Conservation (phyloP, 331 rosid genomes). For the Malus hybrid region DNA sequence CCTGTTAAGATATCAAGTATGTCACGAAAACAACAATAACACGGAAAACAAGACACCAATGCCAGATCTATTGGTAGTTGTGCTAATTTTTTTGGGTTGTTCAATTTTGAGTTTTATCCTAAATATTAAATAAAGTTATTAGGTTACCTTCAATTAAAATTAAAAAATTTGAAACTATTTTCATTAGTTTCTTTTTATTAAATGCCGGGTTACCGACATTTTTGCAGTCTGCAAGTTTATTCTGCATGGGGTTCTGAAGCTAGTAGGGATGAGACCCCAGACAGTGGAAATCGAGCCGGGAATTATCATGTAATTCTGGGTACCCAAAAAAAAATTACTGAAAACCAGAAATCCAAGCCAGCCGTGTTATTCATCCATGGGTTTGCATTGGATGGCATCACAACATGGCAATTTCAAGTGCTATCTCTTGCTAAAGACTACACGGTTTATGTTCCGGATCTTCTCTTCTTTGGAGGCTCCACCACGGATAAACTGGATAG, state of each 20-base stretch:
- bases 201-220: background rate
- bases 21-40: no score
- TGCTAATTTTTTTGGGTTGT: no score
- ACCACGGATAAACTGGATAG: conserved; percentile 22
- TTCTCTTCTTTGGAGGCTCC: conserved; percentile 35
- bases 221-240: conserved; percentile 9
- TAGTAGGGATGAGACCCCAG: conserved; percentile 15
- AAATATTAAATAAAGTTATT: no score
- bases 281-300: conserved; percentile 31
- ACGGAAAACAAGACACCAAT: no score
- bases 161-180: no score
- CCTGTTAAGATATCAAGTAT: no score
- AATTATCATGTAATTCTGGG: conserved; percentile 37
- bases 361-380: conserved; percentile 23
- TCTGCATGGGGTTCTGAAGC: conserved; percentile 8
- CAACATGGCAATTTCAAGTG: conserved; percentile 40
- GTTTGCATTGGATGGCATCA: conserved; percentile 25
- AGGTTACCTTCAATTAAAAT: no score
- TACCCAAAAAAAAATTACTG: background rate
- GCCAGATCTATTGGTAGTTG: no score
- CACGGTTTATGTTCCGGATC: conserved; percentile 31
- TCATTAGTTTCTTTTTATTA: no score
- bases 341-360: conserved; percentile 4
- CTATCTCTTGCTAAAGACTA: conserved; percentile 14
- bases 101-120: no score